These are phyloP conservation scores for Curvularia eragrostidis DNA, from an alignment of 2,329 filamentous ascomycete genomes.

Conservation along the genomic window DNA sequence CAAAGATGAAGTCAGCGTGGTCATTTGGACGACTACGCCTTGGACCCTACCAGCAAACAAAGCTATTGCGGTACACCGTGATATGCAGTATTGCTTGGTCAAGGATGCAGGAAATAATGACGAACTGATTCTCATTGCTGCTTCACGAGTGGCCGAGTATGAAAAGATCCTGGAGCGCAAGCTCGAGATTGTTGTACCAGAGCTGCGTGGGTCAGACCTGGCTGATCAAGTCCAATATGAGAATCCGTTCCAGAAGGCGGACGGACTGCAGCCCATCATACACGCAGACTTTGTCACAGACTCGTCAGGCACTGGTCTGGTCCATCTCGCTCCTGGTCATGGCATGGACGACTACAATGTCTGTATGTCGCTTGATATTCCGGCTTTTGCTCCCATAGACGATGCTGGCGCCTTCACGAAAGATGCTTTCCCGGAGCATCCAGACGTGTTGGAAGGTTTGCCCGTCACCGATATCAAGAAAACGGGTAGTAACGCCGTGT, in stretches of 20 bases:
- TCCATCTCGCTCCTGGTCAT: slow-evolving; percentile 92
- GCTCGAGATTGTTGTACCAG: slow-evolving; percentile 60
- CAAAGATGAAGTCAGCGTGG: slow-evolving; percentile 64
- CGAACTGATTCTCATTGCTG: slow-evolving; percentile 73
- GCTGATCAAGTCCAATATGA: slow-evolving; percentile 68
- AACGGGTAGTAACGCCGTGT: slow-evolving; percentile 62
- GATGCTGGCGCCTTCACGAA: slow-evolving; percentile 80
- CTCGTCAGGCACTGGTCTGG: slow-evolving; percentile 91
- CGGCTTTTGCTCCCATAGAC: slow-evolving; percentile 80
- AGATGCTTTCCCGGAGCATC: slow-evolving; percentile 76
- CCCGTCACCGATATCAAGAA: slow-evolving; percentile 72
- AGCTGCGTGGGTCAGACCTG: slow-evolving; percentile 70
- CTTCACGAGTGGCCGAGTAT: slow-evolving; percentile 68
- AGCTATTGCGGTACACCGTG: slow-evolving; percentile 80
- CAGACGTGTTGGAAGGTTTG: slow-evolving; percentile 71
- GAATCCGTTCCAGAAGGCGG: slow-evolving; percentile 70
- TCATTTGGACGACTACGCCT: slow-evolving; percentile 98
- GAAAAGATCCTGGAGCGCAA: slow-evolving; percentile 40
- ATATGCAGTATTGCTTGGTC: slow-evolving; percentile 76
- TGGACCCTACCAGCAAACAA: slow-evolving; percentile 96
- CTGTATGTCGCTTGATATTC: slow-evolving; percentile 73
- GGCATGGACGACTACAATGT: slow-evolving; percentile 95
- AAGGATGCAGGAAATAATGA: slow-evolving; percentile 49
- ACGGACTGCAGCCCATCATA: slow-evolving; percentile 72
- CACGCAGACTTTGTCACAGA: slow-evolving; percentile 88